Conservation (phyloP, 179 eudicot genomes). For the Silene noctiflora region DNA sequence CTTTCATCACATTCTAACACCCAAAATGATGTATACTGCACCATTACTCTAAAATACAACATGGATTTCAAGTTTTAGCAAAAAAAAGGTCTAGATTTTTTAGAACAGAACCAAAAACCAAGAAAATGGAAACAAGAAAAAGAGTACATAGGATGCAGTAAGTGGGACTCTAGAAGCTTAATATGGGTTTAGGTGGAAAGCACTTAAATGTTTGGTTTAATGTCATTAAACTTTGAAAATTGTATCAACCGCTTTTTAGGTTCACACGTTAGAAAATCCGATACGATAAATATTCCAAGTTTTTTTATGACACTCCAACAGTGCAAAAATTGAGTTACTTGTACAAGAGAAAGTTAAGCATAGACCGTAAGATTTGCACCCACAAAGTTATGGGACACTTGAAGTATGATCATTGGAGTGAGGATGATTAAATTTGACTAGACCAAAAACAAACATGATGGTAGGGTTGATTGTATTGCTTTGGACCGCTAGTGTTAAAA, state of each 20-base stretch:
- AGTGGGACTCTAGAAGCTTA: slow-evolving; percentile 24
- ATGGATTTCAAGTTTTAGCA: slow-evolving; percentile 20
- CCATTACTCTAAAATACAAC: slow-evolving; percentile 20
- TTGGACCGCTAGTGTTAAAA: slow-evolving; percentile 4
- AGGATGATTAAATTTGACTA: slow-evolving; percentile 25
- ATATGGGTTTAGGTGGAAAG: slow-evolving; percentile 41
- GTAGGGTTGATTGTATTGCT: slow-evolving; percentile 19
- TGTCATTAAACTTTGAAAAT: slow-evolving; percentile 17
- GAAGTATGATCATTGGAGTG: slow-evolving; percentile 28
- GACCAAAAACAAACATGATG: slow-evolving; percentile 15
- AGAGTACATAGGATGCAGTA: slow-evolving; percentile 28
- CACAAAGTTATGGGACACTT: slow-evolving; percentile 22
- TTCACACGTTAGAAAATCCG: no score
- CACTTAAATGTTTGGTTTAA: slow-evolving; percentile 34
- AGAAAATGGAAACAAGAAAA: neutral
- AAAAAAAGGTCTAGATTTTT: neutral
- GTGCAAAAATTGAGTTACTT: neutral
- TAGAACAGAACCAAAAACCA: slow-evolving; percentile 10
- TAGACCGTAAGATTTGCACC: neutral
- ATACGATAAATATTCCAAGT: neutral
- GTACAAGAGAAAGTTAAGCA: slow-evolving; percentile 21
- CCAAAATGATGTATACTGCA: slow-evolving; percentile 18
- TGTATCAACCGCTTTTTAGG: no score
- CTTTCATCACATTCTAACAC: slow-evolving; percentile 27
- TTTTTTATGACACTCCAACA: neutral